Base-by-base conservation (phyloP, 208 protist species). In the Leptomonas seymouri region DNA sequence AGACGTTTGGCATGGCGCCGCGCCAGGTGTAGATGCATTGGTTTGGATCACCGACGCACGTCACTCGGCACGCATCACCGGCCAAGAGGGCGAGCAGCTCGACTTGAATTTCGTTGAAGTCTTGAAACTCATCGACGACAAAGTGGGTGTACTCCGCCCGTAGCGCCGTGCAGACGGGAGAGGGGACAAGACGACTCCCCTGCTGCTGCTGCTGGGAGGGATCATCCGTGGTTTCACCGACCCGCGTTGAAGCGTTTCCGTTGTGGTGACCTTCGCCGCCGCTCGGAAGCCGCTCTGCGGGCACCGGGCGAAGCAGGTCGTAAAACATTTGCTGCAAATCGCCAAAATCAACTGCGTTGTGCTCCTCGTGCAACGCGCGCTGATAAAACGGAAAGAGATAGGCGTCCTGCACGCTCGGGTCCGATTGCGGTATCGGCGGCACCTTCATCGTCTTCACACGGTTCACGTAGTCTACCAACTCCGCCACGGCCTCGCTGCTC, bases 21-120 rank as follows among this genome's bases (percentile, higher is more conserved):
- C 91, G 77, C 86, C 86, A 97, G 28, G 76, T 76, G 80, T 97
- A 97, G 76, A 97, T 97, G 78, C 89, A 93, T 71, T 97, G 91
- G 59, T 94, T 89, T 0, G 91, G 91, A 67, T 97, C 89, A 1
- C 91, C 91, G 6, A 97, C 89, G 46, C 91, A 97, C 25, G 91
- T 93, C 56, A 94, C 91, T 14, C 86, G 89, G 44, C 89, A 94
- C 25, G 51, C 82, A 27, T 93, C 86, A 8, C 89, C 91, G 2
- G 87, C 91, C 31, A 97, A 75, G 28, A 90, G 81, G 1, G 89
- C 87, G 14, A 94, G 70, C 58, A 93, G 84, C 66, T 97, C 89
- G 31, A 94, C 71, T 74, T 97, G 91, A 20, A 97, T 78, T 55
- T 93, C 87, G 75, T 93, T 93, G 39, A 97, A 75, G 66, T 97